These are phyloP conservation scores for Wallemia hederae DNA, from an alignment of 1,284 basidiomycete genomes.

Conservation along the genomic window DNA sequence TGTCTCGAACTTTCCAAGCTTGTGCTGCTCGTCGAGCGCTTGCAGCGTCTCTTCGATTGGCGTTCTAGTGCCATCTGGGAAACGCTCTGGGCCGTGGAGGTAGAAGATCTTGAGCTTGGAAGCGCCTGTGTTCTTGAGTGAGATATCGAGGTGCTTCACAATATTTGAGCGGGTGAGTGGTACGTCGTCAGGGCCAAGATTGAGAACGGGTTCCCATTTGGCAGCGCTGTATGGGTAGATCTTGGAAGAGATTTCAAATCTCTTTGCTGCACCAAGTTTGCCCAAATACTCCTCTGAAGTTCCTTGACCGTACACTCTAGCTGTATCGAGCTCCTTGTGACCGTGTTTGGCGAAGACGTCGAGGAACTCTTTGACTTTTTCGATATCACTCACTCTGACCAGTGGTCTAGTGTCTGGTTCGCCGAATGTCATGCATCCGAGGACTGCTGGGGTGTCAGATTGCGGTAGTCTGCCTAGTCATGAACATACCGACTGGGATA, in stretches of 20 bases:
- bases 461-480: no score
- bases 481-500: no score
- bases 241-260: neutral
- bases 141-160: neutral
- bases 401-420: neutral
- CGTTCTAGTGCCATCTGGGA: conserved; percentile 10
- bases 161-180: neutral
- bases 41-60: conserved; percentile 22
- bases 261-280: neutral
- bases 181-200: neutral
- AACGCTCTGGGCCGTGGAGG: conserved; percentile 23
- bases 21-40: conserved; percentile 20
- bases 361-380: conserved; percentile 21
- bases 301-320: conserved; percentile 21
- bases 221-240: neutral
- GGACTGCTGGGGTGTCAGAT: neutral
- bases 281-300: conserved; percentile 20
- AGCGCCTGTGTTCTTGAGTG: neutral
- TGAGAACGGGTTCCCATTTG: neutral
- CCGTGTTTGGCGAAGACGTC: conserved; percentile 21
- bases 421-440: neutral
- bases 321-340: conserved; percentile 23
- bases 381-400: conserved; percentile 17
- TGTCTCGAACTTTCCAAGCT: conserved; percentile 4
- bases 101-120: conserved; percentile 20